Conservation (phyloP, 768 basidiomycete species). For the Fistulinella prunicolor region DNA sequence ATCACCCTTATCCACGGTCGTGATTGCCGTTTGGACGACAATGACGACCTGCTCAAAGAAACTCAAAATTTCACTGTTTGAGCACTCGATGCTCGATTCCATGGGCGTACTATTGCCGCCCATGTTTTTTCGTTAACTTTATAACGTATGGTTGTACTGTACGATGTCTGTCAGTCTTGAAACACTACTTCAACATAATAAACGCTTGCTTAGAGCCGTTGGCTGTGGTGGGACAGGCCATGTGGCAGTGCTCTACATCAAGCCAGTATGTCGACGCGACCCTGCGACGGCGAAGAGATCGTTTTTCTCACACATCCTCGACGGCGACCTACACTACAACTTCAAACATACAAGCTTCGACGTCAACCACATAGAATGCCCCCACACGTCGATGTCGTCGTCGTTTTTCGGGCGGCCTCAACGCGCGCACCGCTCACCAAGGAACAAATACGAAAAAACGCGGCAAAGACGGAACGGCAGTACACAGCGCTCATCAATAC, state of each 20-base stretch:
- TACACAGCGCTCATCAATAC: slow-evolving; percentile 62
- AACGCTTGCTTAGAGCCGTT: too few relatives aligned
- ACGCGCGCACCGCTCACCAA: slow-evolving; percentile 46
- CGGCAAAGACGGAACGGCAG: slow-evolving; percentile 63
- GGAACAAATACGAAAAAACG: slow-evolving; percentile 58
- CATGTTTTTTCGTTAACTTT: slow-evolving; percentile 15
- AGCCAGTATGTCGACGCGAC: too few relatives aligned
- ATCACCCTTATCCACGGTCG: slow-evolving; percentile 80
- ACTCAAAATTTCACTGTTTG: slow-evolving; percentile 21
- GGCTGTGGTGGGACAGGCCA: too few relatives aligned
- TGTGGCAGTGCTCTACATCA: slow-evolving; percentile 1
- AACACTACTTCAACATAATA: too few relatives aligned
- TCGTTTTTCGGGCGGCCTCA: slow-evolving; percentile 61
- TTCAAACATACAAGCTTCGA: neutral
- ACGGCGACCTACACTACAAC: neutral
- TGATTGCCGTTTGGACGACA: slow-evolving; percentile 6
- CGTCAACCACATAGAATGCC: slow-evolving; percentile 30
- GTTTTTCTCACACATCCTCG: slow-evolving; percentile 5
- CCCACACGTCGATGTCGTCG: slow-evolving; percentile 68
- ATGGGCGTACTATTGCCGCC: too few relatives aligned
- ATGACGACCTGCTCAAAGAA: too few relatives aligned
- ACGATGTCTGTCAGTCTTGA: slow-evolving; percentile 1
- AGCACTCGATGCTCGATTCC: too few relatives aligned
- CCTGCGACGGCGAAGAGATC: neutral
- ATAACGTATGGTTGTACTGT: slow-evolving; percentile 10